Conservation (phyloP, 495 filamentous ascomycete genomes). For the Lichina pygmaea region DNA sequence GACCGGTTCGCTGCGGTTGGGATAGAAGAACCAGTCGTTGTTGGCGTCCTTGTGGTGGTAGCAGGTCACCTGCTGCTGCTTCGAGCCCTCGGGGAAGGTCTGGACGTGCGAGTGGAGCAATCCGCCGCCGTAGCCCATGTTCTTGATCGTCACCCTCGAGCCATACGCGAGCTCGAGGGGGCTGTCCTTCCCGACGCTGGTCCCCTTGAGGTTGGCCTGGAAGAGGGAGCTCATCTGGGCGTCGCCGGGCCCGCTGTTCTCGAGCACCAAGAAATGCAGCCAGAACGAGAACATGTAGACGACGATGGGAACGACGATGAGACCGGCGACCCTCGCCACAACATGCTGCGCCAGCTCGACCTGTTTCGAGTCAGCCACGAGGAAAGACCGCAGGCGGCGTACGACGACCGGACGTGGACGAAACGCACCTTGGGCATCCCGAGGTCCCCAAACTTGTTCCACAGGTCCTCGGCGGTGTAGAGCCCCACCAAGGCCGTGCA, state of each 20-base stretch:
- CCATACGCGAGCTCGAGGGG: slow-evolving; percentile 76
- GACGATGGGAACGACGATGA: slow-evolving; percentile 63
- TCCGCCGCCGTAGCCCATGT: slow-evolving; percentile 96
- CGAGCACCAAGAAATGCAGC: slow-evolving; percentile 72
- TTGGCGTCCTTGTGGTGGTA: slow-evolving; percentile 99
- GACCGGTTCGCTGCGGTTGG: slow-evolving; percentile 49
- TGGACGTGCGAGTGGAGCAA: slow-evolving; percentile 95
- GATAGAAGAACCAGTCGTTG: slow-evolving; percentile 99
- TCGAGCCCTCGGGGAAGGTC: slow-evolving; percentile 81
- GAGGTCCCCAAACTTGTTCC: slow-evolving; percentile 90
- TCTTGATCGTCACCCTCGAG: slow-evolving; percentile 82
- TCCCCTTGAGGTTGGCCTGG: slow-evolving; percentile 84
- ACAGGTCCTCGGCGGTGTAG: slow-evolving; percentile 89
- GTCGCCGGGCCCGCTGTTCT: slow-evolving; percentile 87
- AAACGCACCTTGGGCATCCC: slow-evolving; percentile 56
- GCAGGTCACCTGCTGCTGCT: slow-evolving; percentile 90
- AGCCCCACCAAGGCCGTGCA: slow-evolving; percentile 82
- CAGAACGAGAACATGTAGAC: slow-evolving; percentile 93
- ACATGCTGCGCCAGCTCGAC: slow-evolving; percentile 51
- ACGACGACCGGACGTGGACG: no score
- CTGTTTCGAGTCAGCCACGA: slow-evolving; percentile 11
- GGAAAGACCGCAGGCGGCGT: not conserved
- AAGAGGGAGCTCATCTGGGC: slow-evolving; percentile 99
- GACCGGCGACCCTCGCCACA: slow-evolving; percentile 50
- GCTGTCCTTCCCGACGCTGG: slow-evolving; percentile 77